phyloP scores from a whole-genome alignment of 257 asterid genomes.

The Solanum piurae region DNA sequence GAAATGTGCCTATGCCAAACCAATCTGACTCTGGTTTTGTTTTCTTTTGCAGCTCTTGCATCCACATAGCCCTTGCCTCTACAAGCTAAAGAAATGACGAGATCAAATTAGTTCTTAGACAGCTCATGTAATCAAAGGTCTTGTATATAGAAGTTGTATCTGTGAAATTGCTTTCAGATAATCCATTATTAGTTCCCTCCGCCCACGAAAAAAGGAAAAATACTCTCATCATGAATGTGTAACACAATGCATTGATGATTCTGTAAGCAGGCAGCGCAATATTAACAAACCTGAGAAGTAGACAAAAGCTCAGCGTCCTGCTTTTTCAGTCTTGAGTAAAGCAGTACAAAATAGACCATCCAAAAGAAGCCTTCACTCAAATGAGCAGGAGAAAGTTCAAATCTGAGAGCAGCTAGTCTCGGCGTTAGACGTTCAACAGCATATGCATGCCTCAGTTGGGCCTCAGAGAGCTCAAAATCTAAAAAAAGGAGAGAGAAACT shows the following conservation, averaged over 20 bases:
- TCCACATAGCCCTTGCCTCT: slow-evolving; percentile 83
- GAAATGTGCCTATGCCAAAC: slow-evolving; percentile 36
- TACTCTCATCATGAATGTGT: not conserved
- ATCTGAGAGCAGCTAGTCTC: slow-evolving; percentile 88
- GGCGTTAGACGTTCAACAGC: slow-evolving; percentile 76
- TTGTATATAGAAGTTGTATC: not conserved
- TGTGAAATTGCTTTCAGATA: not conserved
- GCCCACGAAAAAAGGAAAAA: not conserved
- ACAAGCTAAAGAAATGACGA: slow-evolving; percentile 38
- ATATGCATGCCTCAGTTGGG: slow-evolving; percentile 70
- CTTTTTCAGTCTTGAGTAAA: slow-evolving; percentile 75
- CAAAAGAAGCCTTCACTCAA: slow-evolving; percentile 88
- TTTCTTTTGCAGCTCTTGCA: slow-evolving; percentile 78
- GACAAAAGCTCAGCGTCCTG: slow-evolving; percentile 66
- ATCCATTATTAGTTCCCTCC: not conserved
- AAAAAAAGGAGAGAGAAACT: slow-evolving; percentile 8
- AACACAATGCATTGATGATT: not conserved
- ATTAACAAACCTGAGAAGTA: slow-evolving; percentile 64
- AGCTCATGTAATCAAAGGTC: not conserved
- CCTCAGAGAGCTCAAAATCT: slow-evolving; percentile 76
- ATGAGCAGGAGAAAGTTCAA: slow-evolving; percentile 92
- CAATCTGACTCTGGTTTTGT: slow-evolving; percentile 53
- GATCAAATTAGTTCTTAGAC: not conserved
- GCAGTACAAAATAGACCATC: slow-evolving; percentile 96
- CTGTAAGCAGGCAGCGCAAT: not conserved